Evolutionary conservation across 2,329 filamentous ascomycete species (phyloP).

Genomic region (Stromatinia cepivora): DNA sequence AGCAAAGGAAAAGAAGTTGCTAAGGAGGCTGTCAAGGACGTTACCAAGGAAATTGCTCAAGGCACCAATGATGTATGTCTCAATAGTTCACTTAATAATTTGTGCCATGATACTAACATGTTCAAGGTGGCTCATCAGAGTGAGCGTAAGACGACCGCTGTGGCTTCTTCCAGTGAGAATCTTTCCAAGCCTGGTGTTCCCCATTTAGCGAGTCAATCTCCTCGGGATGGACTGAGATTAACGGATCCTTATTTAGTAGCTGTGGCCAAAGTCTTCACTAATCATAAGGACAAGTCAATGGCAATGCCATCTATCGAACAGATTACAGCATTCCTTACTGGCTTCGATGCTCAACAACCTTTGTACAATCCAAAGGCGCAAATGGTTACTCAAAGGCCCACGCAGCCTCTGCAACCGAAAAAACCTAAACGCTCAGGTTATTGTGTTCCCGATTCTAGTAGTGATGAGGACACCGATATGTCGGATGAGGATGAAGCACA

Average conservation of each 20-base stretch:
- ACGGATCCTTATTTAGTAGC: constrained; percentile 25
- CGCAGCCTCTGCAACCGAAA: neutral
- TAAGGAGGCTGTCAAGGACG: neutral
- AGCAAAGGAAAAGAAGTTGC: neutral
- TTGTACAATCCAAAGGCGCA: neutral
- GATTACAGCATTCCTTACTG: constrained; percentile 21
- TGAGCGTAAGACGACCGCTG: constrained; percentile 15
- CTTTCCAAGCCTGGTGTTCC: constrained; percentile 13
- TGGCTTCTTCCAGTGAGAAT: constrained; percentile 19
- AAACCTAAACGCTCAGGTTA: neutral
- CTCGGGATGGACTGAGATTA: constrained; percentile 19
- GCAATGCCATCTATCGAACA: constrained; percentile 22
- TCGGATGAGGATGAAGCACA: neutral
- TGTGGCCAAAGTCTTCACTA: constrained; percentile 17
- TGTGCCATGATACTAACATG: constrained; percentile 1
- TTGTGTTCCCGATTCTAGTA: constrained; percentile 6
- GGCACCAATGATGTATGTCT: constrained; percentile 1
- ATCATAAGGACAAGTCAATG: constrained; percentile 16
- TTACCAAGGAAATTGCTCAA: neutral
- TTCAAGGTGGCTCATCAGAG: constrained; percentile 4
- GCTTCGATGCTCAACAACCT: constrained; percentile 12
- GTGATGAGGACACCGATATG: neutral
- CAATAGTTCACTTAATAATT: neutral
- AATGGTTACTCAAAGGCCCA: neutral
- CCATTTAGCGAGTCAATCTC: constrained; percentile 12